These are phyloP conservation scores for Eremothecium cymbalariae DNA, from an alignment of 1,139 yeast species.

Conservation along the genomic window DNA sequence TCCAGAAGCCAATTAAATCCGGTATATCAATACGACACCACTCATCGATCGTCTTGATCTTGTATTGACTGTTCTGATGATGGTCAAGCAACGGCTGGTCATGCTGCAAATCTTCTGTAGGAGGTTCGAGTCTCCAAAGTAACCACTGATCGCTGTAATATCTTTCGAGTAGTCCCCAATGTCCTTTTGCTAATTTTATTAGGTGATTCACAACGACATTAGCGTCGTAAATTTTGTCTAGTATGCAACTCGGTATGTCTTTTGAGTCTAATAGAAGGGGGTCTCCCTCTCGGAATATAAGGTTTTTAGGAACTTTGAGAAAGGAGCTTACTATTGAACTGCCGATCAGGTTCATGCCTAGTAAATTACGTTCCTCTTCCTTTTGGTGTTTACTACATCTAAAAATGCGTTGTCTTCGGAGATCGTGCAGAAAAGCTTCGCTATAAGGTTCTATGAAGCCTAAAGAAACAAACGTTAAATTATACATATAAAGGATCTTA, in stretches of 20 bases:
- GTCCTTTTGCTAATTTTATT: conserved; percentile 2
- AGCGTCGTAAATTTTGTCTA: background rate
- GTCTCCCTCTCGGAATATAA: conserved; percentile 3
- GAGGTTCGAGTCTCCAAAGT: conserved; percentile 4
- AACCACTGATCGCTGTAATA: conserved; percentile 9
- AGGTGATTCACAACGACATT: conserved; percentile 7
- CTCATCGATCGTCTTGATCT: conserved; percentile 5
- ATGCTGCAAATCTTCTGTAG: background rate
- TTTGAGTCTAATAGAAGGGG: conserved; percentile 3
- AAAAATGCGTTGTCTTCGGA: too few species aligned
- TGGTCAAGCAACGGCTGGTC: conserved; percentile 3
- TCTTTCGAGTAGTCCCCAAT: conserved; percentile 5
- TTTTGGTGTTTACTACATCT: too few species aligned
- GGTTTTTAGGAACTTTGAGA: conserved; percentile 6
- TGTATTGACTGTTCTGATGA: conserved; percentile 2
- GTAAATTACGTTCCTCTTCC: too few species aligned
- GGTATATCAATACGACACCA: conserved; percentile 13
- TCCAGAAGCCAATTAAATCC: conserved; percentile 18
- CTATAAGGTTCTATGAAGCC: too few species aligned
- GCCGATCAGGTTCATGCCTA: conserved; percentile 2
- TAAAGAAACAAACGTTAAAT: too few species aligned
- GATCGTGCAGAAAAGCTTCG: too few species aligned
- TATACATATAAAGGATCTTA: too few species aligned
- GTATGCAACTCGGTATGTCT: background rate
- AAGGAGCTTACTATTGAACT: conserved; percentile 7